Base-by-base conservation (phyloP, 495 filamentous ascomycete species). In the Penicillium subrubescens region DNA sequence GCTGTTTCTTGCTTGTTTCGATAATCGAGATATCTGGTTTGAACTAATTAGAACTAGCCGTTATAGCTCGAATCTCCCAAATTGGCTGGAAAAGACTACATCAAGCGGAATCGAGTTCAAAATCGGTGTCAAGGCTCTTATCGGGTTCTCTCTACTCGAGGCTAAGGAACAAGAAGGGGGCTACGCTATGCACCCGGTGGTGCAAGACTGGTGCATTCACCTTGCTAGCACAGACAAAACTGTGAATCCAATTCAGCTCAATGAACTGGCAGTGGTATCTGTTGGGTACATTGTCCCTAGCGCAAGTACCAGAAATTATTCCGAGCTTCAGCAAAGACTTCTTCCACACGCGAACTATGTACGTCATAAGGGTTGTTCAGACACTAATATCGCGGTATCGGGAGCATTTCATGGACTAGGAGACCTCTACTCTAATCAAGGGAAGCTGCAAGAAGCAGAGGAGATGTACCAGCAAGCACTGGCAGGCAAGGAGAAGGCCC, bases 21-120 rank as follows among this genome's bases (percentile, higher is more conserved):
- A 83, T 66, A 82, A 81, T 63, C 77, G 80, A 61, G 82, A 85
- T 71, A 71, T 84, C 41, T 85, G 81, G 82, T 83, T 75, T 62
- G 77, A 82, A 60, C 72, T 84, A 19, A n/a, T 65, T 27, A 51
- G 59, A 57, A n/a, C n/a, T n/a, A 62, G 64, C 19, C 17, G 10
- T 1, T 0, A 71, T 54, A 50, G 55, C 62, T 65, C 60, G 2
- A 8, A 67, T n/a, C 35, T 63, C 2, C 77, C 73, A 0, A 8
- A 11, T 10, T 82, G 73, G 79, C 65, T 80, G 17, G 15, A 66
- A 67, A 61, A 59, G 19, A 57, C 67, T 12, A 65, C 71, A 56
- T 67, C 67, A 59, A 67, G 65, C 35, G 64, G 65, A 60, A 61
- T 81, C 3, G 53, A 50, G 21, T 81, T 82, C 43, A 70, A 72